Evolutionary conservation across 2,329 filamentous ascomycete species (phyloP), one percentile per base, ranked within the genome.

Genomic region (Neospermospora avenae): DNA sequence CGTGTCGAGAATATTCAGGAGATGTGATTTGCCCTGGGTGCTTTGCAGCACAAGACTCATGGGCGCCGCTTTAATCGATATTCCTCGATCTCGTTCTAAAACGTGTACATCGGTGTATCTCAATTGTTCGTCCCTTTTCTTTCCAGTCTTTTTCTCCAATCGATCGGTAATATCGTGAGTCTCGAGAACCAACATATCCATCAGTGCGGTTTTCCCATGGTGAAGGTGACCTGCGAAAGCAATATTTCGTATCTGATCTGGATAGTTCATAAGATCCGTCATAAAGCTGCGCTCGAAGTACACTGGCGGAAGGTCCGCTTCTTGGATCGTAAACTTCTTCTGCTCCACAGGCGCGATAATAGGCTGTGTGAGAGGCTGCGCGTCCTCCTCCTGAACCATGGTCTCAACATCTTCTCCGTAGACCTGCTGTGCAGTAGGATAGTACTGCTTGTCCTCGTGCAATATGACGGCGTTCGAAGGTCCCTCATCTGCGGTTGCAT

Each of bases 371-470:
- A 99, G 82, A 49, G 93, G 90, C 74, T 99, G 95, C 61, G 93
- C 90, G 79, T 99, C 95, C 77, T 98, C 95, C 75, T 99, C 95
- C 72, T 98, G 90, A 39, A 99, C 93, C 75, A 96, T 78, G 1
- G 93, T 95, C 77, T 99, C 95, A 69, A 99, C 95, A 76, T 95
- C 93, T 69, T 87, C 83, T 55, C 95, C 95, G 74, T 98, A 99
- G 44, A 96, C 87, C 75, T 99, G 95, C 72, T 93, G 88, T 59
- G 95, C 95, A n/a, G 93, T 96, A 31, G 95, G 95, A 73, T 99
- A 99, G 76, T 99, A 99, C 74, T 98, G 95, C 76, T 99, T 99
- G 78, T 99, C 95, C 80, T 99, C 95, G 77, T 99, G 95, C 48
- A 99, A 84, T 60, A 99, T 84, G n/a, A 99, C 92, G 55, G 95